Percentiles rank a stretch among this genome's conserved stretches.
Evolutionary conservation across 2,329 filamentous ascomycete species (phyloP).

Genomic region (Westerdykella ornata): DNA sequence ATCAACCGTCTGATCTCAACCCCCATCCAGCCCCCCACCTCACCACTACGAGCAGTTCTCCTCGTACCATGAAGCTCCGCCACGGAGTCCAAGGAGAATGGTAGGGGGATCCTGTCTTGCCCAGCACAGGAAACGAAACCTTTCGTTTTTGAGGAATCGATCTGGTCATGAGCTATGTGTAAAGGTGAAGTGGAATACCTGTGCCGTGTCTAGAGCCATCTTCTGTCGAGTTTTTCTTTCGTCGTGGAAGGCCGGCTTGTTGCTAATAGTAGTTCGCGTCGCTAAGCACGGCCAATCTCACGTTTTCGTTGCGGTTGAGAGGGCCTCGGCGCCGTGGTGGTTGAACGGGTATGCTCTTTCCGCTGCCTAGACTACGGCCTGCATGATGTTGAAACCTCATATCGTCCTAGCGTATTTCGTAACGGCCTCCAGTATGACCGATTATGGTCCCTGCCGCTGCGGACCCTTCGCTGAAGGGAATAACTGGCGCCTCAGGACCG

Average conservation of each 20-base stretch:
- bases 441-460: slow-evolving; percentile 25
- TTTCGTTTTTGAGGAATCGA: no score
- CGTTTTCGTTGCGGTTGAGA: slow-evolving; percentile 17
- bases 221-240: no score
- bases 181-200: no score
- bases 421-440: slow-evolving; percentile 21
- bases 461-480: slow-evolving; percentile 21
- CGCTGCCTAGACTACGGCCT: slow-evolving; percentile 24
- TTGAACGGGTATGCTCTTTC: slow-evolving; percentile 30
- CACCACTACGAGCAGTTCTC: slow-evolving; percentile 14
- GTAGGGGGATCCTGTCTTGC: no score
- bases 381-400: slow-evolving; percentile 36
- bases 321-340: slow-evolving; percentile 12
- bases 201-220: no score
- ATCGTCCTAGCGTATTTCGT: slow-evolving; percentile 24
- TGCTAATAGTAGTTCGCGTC: not conserved
- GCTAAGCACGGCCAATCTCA: slow-evolving; percentile 17
- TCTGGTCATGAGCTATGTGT: no score
- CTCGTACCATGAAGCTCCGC: no score
- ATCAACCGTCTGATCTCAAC: slow-evolving; percentile 13
- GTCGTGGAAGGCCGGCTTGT: no score
- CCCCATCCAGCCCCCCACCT: slow-evolving; percentile 14
- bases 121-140: slow-evolving; percentile 19
- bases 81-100: no score
- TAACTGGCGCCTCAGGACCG: slow-evolving; percentile 35